Conservation (phyloP, 2,329 filamentous ascomycete genomes). For the Fusarium domesticum region DNA sequence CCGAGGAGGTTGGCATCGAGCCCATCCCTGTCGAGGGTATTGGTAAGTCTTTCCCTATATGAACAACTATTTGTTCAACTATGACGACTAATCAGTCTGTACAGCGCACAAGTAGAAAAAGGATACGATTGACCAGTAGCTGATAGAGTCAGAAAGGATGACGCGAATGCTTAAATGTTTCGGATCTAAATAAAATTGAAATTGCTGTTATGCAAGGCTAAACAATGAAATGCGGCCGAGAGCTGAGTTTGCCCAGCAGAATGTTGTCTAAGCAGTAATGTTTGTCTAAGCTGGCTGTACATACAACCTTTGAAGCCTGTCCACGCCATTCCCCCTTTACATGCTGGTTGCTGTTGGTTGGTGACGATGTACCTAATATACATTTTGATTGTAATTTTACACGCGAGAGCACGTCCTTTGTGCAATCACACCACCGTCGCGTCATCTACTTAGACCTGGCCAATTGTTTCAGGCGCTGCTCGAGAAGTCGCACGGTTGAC, state of each 20-base stretch:
- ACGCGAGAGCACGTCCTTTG: slow-evolving; percentile 9
- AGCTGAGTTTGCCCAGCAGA: slow-evolving; percentile 19
- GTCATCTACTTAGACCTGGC: slow-evolving; percentile 14
- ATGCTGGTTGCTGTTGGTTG: slow-evolving; percentile 15
- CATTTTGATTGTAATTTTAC: slow-evolving; percentile 24
- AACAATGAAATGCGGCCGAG: slow-evolving; percentile 11
- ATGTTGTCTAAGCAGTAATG: too few species aligned
- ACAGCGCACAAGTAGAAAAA: slow-evolving; percentile 26
- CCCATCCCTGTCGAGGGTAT: slow-evolving; percentile 29
- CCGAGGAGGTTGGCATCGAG: slow-evolving; percentile 28
- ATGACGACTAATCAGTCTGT: slow-evolving; percentile 7
- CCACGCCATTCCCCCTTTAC: slow-evolving; percentile 5
- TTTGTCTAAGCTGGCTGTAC: slow-evolving; percentile 3
- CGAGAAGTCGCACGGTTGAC: slow-evolving; percentile 58
- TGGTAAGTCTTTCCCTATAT: slow-evolving; percentile 21
- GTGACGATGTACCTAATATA: slow-evolving; percentile 24
- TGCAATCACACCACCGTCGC: slow-evolving; percentile 13
- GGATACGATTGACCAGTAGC: slow-evolving; percentile 10
- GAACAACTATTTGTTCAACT: neutral
- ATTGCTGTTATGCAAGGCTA: slow-evolving; percentile 9
- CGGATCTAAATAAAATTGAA: slow-evolving; percentile 12
- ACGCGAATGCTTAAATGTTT: slow-evolving; percentile 4
- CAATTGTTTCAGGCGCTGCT: slow-evolving; percentile 45
- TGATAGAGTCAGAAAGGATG: slow-evolving; percentile 27
- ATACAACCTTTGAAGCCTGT: neutral